Evolutionary conservation across 2,329 filamentous ascomycete genomes (phyloP), one percentile per base, ranked within the genome.

Genomic region (Stagonosporopsis chrysanthemi): DNA sequence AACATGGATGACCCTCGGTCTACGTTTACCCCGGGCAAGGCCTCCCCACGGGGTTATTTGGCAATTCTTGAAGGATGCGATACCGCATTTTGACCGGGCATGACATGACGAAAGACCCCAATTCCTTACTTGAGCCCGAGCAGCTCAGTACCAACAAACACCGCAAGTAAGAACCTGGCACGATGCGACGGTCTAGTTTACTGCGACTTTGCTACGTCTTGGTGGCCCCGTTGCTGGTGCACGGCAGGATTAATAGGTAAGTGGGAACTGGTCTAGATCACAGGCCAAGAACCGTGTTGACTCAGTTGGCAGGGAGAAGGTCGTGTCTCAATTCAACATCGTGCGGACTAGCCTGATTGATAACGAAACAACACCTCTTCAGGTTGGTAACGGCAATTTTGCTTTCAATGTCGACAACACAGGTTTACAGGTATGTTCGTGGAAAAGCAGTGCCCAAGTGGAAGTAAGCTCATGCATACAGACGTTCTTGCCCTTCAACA

Each of bases 301-400:
- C 6, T 4, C 5, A 6, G 2, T 1, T 6, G 9, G 1, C 17
- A 53, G 66, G 31, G 45, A 63, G 36, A 55, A 46, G 3, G 23
- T 69, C 3, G 64, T 69, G 8, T 65, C 67, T 14, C 58, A 59
- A 24, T 68, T 63, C 58, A 67, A 68, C 17, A 61, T 68, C 17
- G 38, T 67, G 14, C 59, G 67, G 4, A 60, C 54, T 6, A 52
- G 26, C 24, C 52, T 69, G 9, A 68, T 69, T 11, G 58, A 66
- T 77, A n/a, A 77, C 70, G 41, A 80, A 15, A 74, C 72, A 1
- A 85, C 83, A 2, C 83, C 83, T 0, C 71, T 86, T 17, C 79
- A 80, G 62, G 76, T 81, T 5, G 79, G 79, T 4, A 81, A 81
- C 59, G 79, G 79, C 1, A 74, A 80, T 35, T 81, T 81, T 52